These are phyloP conservation scores for Aspergillus sp. DNA, from an alignment of 2,329 filamentous ascomycete species.

Conservation along the genomic window DNA sequence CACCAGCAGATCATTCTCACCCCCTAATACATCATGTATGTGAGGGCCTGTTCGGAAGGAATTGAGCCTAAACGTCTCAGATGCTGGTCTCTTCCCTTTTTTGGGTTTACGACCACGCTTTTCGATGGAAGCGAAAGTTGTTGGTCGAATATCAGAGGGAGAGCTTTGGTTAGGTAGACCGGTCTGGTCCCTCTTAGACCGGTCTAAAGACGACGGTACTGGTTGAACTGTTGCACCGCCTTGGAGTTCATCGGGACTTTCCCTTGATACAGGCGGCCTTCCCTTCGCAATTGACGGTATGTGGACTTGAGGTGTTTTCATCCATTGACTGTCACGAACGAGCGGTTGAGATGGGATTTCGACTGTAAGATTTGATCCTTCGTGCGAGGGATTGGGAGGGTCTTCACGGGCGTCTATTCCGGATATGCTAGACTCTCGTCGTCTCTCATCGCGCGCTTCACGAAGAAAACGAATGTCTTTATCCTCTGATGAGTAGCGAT, in stretches of 20 bases:
- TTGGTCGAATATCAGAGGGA: slow-evolving; percentile 39
- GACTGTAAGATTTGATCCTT: slow-evolving; percentile 23
- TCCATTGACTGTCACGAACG: neutral
- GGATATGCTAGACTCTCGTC: slow-evolving; percentile 12
- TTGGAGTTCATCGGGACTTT: slow-evolving; percentile 48
- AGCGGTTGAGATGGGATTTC: slow-evolving; percentile 18
- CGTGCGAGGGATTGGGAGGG: neutral
- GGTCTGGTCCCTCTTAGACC: slow-evolving; percentile 10
- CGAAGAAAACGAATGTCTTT: slow-evolving; percentile 31
- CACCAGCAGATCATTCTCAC: slow-evolving; percentile 18
- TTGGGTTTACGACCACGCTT: slow-evolving; percentile 16
- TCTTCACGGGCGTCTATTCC: neutral
- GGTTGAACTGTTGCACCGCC: slow-evolving; percentile 38
- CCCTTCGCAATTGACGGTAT: slow-evolving; percentile 9
- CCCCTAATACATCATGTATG: slow-evolving; percentile 13
- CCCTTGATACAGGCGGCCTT: slow-evolving; percentile 26
- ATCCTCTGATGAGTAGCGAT: slow-evolving; percentile 16
- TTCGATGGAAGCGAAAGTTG: slow-evolving; percentile 30
- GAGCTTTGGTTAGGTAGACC: slow-evolving; percentile 25
- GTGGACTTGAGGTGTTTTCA: neutral
- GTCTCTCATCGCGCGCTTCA: slow-evolving; percentile 31
- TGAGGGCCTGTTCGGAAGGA: slow-evolving; percentile 31
- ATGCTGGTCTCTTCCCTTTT: neutral
- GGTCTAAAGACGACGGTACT: slow-evolving; percentile 19
- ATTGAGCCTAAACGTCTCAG: slow-evolving; percentile 22